Evolutionary conservation across 306 rosid species (phyloP), one percentile per base, ranked within the genome.

Genomic region (Vigna hirtella): DNA sequence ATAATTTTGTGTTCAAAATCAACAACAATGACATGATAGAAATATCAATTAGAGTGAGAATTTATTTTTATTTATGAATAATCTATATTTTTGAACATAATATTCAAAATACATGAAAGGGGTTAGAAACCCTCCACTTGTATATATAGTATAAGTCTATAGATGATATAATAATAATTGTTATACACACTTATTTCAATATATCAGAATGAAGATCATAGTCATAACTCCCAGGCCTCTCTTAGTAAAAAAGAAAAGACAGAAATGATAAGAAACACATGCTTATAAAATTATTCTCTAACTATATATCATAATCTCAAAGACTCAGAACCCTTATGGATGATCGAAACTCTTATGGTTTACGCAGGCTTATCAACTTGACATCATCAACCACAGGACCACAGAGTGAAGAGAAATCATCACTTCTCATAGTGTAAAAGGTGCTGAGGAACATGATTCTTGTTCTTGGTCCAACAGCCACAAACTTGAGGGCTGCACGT

Each of bases 321-420:
- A 68, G 70, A 26, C 70, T 56, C 4, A 30, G 28, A 70, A 59
- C 50, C 65, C 73, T 63, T 79, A 55, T 11, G 22, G 18, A 10
- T 47, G 14, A 1, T 16, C 40, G 7, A 77, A 62, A 17, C 6
- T 5, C n/a, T 47, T 59, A 80, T 6, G 91, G 89, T 14, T 86
- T 88, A 55, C 96, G 87, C 6, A 91, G 69, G 76, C 98, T 91
- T 14, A 95, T 32, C 77, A 95, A 50, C 83, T 74, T 87, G n/a
- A 91, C 96, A 76, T 95, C 94, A 72, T 95, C 99, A 70, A 95
- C 80, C 11, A 95, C 99, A 28, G 99, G 99, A 3, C 99, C 99
- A 75, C 99, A 95, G 2, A 95, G 87, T 1, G 99, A 95, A 67
- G 99, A 95, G 50, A 87, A 86, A 79, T 95, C 99, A 43, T 95